These are phyloP conservation scores for Vigna hirtella DNA, from an alignment of 306 rosid genomes.

Conservation along the genomic window DNA sequence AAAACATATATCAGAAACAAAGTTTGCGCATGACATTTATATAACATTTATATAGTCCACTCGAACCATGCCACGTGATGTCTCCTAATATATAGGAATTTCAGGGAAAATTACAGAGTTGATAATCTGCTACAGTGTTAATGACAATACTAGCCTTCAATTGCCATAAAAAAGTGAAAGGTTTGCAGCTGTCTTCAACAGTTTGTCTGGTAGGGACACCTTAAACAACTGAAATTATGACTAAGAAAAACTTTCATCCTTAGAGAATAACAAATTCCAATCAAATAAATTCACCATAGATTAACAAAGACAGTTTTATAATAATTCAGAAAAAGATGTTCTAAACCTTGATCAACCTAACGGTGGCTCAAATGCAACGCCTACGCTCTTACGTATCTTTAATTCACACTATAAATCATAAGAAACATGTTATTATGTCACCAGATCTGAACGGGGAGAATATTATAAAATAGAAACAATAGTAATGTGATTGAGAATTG, in stretches of 20 bases:
- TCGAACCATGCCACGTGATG: constrained; percentile 17
- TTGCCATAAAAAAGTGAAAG: constrained; percentile 20
- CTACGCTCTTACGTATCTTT: background rate
- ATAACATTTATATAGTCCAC: background rate
- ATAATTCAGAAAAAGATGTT: constrained; percentile 17
- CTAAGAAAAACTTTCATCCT: constrained; percentile 25
- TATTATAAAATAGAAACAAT: background rate
- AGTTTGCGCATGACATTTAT: background rate
- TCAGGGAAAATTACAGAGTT: constrained; percentile 22
- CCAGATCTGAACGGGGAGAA: background rate
- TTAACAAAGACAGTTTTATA: constrained; percentile 15
- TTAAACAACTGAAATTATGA: constrained; percentile 11
- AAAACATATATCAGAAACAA: background rate
- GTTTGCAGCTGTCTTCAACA: constrained; percentile 9
- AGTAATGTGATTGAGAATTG: background rate
- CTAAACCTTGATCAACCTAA: constrained; percentile 10
- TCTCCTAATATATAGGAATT: constrained; percentile 3
- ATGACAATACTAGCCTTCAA: constrained; percentile 23
- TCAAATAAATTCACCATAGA: constrained; percentile 1
- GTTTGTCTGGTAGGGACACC: constrained; percentile 27
- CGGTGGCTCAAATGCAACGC: background rate
- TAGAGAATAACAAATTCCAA: background rate
- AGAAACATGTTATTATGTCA: background rate
- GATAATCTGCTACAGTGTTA: background rate
- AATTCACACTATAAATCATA: background rate